Evolutionary conservation across 768 basidiomycete species (phyloP).

Genomic region (Lactarius deliciosus): DNA sequence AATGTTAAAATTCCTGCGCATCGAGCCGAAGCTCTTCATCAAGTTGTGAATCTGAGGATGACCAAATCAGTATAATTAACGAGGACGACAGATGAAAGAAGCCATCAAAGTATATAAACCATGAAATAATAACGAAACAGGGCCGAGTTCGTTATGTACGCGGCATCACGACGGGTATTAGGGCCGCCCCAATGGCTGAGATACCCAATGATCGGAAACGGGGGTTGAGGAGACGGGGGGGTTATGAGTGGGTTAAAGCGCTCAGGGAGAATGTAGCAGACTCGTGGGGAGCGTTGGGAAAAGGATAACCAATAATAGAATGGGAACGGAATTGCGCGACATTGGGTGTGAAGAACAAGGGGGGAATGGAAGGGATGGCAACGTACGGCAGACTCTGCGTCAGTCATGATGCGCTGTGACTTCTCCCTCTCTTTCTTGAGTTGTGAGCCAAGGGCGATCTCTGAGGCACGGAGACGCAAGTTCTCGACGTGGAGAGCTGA

Average conservation of each 20-base stretch:
- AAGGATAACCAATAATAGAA: not conserved
- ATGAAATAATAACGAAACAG: not conserved
- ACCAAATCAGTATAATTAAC: constrained; percentile 6
- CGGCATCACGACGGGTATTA: not conserved
- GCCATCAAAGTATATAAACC: not conserved
- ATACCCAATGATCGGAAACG: not conserved
- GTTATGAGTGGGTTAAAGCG: not conserved
- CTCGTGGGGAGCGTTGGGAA: not conserved
- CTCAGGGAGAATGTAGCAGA: not conserved
- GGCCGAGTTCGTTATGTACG: not conserved
- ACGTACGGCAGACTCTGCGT: constrained; percentile 70
- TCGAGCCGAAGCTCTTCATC: constrained; percentile 60
- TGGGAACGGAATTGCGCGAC: not conserved
- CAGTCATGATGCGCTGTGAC: constrained; percentile 65
- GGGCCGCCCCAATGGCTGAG: not conserved
- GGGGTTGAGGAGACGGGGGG: not conserved
- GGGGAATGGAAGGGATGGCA: not conserved
- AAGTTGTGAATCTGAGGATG: constrained; percentile 36
- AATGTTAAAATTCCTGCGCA: constrained; percentile 63
- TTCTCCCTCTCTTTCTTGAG: constrained; percentile 81
- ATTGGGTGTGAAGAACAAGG: not conserved
- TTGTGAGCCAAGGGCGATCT: constrained; percentile 71
- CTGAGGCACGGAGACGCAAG: constrained; percentile 74
- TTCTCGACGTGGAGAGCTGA: constrained; percentile 82
- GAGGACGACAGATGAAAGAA: not conserved